These are phyloP conservation scores for Clonostachys rhizophaga DNA, from an alignment of 2,329 filamentous ascomycete genomes.

Conservation along the genomic window DNA sequence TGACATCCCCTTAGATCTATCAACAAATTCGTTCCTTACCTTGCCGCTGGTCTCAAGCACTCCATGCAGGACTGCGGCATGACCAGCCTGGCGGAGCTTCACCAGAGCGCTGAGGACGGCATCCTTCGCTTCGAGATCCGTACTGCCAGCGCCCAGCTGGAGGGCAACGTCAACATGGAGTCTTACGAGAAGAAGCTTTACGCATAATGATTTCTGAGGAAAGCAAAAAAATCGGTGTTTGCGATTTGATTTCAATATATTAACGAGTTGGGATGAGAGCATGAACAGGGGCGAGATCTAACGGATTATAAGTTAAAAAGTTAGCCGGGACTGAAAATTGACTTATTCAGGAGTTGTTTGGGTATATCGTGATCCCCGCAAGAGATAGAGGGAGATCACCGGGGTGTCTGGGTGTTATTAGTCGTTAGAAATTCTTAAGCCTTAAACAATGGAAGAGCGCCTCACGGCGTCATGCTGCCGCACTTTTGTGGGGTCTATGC, in stretches of 20 bases:
- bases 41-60: constrained; percentile 94
- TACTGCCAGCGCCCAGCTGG: constrained; percentile 89
- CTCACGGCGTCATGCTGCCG: too few relatives aligned
- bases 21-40: constrained; percentile 93
- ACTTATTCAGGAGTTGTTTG: background rate
- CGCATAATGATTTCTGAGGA: constrained; percentile 48
- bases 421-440: too few relatives aligned
- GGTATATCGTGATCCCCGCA: background rate
- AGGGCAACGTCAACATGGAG: constrained; percentile 97
- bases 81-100: constrained; percentile 72
- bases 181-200: constrained; percentile 99
- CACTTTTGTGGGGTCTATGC: too few relatives aligned
- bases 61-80: constrained; percentile 93
- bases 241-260: background rate
- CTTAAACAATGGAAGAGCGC: too few relatives aligned
- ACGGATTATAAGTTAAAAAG: background rate
- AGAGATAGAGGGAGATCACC: background rate
- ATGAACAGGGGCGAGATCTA: background rate
- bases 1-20: constrained; percentile 54
- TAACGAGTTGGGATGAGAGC: background rate
- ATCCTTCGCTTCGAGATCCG: constrained; percentile 88
- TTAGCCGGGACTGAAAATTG: background rate
- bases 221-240: constrained; percentile 4
- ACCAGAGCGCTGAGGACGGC: constrained; percentile 68
- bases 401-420: too few relatives aligned